Evolutionary conservation across 768 basidiomycete species (phyloP).

Genomic region (Podaxis carcinomalis): DNA sequence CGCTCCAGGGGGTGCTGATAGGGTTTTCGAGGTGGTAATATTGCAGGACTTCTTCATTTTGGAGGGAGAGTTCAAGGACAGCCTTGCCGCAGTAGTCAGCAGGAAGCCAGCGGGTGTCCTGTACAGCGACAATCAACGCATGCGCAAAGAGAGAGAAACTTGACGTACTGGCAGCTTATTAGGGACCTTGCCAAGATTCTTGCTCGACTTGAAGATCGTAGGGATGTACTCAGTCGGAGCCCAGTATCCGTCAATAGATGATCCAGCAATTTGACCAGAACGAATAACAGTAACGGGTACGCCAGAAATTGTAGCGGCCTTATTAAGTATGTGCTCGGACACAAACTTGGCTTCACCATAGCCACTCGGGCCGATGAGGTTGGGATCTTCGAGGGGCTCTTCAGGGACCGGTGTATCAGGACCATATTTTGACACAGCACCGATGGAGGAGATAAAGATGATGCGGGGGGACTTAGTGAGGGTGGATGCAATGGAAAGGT

Average conservation of each 20-base stretch:
- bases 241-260: conserved; percentile 11
- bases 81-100: conserved; percentile 7
- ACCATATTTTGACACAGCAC: neutral
- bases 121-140: neutral
- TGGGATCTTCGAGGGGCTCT: conserved; percentile 6
- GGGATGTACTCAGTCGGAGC: conserved; percentile 13
- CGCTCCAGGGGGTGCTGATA: conserved; percentile 7
- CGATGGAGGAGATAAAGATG: conserved; percentile 13
- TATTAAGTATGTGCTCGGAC: conserved; percentile 7
- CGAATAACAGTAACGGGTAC: conserved; percentile 11
- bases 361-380: neutral
- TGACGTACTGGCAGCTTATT: conserved; percentile 6
- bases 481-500: conserved; percentile 6
- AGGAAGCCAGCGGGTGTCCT: conserved; percentile 11
- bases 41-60: conserved; percentile 1
- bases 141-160: neutral
- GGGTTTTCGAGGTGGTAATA: conserved; percentile 14
- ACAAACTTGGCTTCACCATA: conserved; percentile 12
- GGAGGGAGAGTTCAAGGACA: conserved; percentile 10
- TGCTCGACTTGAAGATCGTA: conserved; percentile 9
- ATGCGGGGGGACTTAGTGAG: neutral
- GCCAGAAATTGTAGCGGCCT: neutral
- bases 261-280: conserved; percentile 12
- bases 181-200: conserved; percentile 8
- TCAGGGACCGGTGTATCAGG: conserved; percentile 4